Evolutionary conservation across 2,329 filamentous ascomycete species (phyloP).

Genomic region (Neofusicoccum sp.): DNA sequence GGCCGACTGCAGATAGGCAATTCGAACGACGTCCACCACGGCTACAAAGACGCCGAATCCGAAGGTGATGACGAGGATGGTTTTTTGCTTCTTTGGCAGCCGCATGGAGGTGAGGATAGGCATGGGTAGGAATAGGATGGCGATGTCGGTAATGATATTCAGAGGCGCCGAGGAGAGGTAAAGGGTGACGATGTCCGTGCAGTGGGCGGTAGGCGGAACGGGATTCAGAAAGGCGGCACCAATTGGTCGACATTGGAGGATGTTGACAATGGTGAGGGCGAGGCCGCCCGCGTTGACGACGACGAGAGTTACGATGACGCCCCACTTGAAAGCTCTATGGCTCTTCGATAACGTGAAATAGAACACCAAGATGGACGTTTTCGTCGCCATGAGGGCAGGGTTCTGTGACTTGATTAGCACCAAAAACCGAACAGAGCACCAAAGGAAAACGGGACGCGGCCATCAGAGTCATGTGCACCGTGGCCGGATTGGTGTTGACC

Average conservation of each 20-base stretch:
- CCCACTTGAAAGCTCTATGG: conserved; percentile 73
- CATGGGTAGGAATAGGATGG: conserved; percentile 83
- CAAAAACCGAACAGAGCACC: conserved; percentile 20
- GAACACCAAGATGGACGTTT: conserved; percentile 90
- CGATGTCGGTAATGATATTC: conserved; percentile 89
- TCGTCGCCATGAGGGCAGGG: conserved; percentile 85
- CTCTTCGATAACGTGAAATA: conserved; percentile 83
- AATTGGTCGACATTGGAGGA: conserved; percentile 82
- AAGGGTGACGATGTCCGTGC: conserved; percentile 64
- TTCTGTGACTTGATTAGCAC: conserved; percentile 59
- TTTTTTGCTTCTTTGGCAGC: conserved; percentile 82
- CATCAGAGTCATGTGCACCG: too few relatives aligned
- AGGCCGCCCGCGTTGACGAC: conserved; percentile 79
- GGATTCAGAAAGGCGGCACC: conserved; percentile 65
- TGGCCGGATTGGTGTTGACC: too few relatives aligned
- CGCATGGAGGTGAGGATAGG: conserved; percentile 86
- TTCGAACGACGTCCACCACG: conserved; percentile 83
- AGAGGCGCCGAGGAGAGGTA: conserved; percentile 78
- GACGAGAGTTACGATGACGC: conserved; percentile 77
- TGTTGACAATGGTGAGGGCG: conserved; percentile 81
- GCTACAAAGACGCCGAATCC: conserved; percentile 84
- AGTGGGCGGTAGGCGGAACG: conserved; percentile 50
- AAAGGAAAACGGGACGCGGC: background rate
- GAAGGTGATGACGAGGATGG: conserved; percentile 84
- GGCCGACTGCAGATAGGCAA: conserved; percentile 85